Percentiles rank a stretch among this genome's conserved stretches.
These are phyloP conservation scores for Vararia minispora DNA, from an alignment of 768 basidiomycete species.

Conservation along the genomic window DNA sequence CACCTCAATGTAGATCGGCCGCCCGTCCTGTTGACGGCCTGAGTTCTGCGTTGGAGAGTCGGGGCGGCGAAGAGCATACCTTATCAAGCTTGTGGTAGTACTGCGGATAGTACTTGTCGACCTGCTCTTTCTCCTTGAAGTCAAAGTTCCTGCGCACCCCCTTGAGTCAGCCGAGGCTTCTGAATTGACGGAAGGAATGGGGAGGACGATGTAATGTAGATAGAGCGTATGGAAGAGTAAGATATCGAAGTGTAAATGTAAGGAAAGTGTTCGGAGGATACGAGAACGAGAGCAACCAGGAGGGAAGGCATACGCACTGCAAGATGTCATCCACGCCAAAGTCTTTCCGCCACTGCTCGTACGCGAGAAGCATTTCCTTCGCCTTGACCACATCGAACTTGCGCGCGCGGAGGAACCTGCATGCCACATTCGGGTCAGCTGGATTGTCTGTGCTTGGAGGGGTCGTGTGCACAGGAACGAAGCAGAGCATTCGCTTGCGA, in stretches of 20 bases:
- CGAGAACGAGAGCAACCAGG: not conserved
- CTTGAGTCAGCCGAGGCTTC: constrained; percentile 2
- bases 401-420: constrained; percentile 83
- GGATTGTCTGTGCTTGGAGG: too few relatives aligned
- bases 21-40: constrained; percentile 58
- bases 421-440: too few relatives aligned
- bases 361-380: constrained; percentile 72
- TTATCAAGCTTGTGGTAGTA: constrained; percentile 96
- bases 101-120: constrained; percentile 91
- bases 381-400: constrained; percentile 81
- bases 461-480: too few relatives aligned
- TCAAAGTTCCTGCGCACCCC: constrained; percentile 54
- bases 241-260: too few relatives aligned
- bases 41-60: not conserved
- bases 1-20: constrained; percentile 91
- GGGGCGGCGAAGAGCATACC: constrained; percentile 29
- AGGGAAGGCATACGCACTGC: constrained; percentile 32
- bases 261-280: too few relatives aligned
- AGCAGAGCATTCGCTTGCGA: too few relatives aligned
- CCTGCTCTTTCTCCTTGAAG: constrained; percentile 71
- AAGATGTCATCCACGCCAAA: constrained; percentile 71
- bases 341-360: constrained; percentile 85
- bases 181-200: not conserved
- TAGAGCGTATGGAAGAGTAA: too few relatives aligned
- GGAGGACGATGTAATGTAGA: too few relatives aligned